Conservation (phyloP, 257 asterid genomes). For the Solanum pinnatisectum region DNA sequence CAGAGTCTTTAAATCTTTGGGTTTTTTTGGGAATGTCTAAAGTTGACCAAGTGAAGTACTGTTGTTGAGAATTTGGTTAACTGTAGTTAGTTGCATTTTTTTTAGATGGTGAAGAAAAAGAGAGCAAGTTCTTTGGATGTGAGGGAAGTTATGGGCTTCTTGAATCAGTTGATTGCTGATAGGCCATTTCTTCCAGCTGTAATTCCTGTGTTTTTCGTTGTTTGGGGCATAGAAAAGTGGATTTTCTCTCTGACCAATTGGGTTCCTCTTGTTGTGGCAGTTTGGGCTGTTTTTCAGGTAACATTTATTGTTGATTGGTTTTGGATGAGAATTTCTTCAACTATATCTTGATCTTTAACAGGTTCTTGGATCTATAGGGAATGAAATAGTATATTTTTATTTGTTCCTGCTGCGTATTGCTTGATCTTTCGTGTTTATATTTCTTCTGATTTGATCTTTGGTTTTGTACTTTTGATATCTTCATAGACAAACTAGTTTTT, state of each 20-base stretch:
- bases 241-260: slow-evolving; percentile 75
- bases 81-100: neutral
- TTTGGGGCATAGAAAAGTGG: slow-evolving; percentile 88
- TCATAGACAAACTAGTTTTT: neutral
- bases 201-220: slow-evolving; percentile 46
- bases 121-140: slow-evolving; percentile 30
- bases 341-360: neutral
- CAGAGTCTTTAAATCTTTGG: neutral
- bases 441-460: neutral
- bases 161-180: slow-evolving; percentile 47
- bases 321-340: neutral
- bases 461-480: neutral
- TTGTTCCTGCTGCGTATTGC: neutral
- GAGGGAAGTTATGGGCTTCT: slow-evolving; percentile 35
- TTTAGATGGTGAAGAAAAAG: slow-evolving; percentile 48
- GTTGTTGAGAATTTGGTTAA: neutral
- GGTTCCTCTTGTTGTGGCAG: slow-evolving; percentile 79
- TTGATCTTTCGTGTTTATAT: neutral
- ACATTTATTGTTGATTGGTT: neutral
- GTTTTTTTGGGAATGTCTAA: neutral
- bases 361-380: neutral
- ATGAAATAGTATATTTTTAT: neutral
- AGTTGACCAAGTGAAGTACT: neutral
- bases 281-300: slow-evolving; percentile 89
- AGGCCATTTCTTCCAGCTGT: slow-evolving; percentile 62